Conservation (phyloP, 1,284 basidiomycete genomes). For the Trametes pubescens region DNA sequence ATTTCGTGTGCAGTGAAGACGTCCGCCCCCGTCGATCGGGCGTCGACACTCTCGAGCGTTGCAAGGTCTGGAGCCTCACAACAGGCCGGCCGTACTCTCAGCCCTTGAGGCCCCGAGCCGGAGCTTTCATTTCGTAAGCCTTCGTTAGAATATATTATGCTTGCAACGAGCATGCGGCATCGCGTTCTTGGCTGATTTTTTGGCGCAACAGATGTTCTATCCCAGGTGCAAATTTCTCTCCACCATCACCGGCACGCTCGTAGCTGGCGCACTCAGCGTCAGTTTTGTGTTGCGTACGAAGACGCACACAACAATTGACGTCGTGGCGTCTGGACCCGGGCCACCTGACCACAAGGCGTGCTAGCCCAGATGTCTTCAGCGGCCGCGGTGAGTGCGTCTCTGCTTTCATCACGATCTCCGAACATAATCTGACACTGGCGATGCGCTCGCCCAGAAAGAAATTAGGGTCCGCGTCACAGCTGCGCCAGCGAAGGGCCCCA, state of each 20-base stretch:
- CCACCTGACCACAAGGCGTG: conserved; percentile 4
- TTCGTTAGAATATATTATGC: no score
- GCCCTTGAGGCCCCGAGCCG: not conserved
- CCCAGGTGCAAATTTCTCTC: not conserved
- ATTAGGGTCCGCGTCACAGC: not conserved
- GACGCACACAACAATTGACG: conserved; percentile 1
- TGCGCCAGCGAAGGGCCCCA: not conserved
- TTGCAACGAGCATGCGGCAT: no score
- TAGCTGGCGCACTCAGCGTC: not conserved
- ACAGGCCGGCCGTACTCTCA: not conserved
- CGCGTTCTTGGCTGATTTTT: no score
- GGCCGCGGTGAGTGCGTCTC: conserved; percentile 4
- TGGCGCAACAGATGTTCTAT: no score
- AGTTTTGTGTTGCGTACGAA: not conserved
- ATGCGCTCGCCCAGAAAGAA: not conserved
- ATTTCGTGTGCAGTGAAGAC: not conserved
- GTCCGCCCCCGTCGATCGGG: not conserved
- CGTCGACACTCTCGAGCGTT: not conserved
- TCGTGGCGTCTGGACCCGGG: not conserved
- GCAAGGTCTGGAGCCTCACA: not conserved
- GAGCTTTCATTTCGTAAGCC: no score
- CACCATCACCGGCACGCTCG: not conserved
- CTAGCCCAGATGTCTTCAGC: not conserved
- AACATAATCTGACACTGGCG: conserved; percentile 19
- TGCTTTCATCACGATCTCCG: conserved; percentile 7